Evolutionary conservation across 106 monocot species (phyloP), one percentile per base, ranked within the genome.

Genomic region (Cymbidium sinense): DNA sequence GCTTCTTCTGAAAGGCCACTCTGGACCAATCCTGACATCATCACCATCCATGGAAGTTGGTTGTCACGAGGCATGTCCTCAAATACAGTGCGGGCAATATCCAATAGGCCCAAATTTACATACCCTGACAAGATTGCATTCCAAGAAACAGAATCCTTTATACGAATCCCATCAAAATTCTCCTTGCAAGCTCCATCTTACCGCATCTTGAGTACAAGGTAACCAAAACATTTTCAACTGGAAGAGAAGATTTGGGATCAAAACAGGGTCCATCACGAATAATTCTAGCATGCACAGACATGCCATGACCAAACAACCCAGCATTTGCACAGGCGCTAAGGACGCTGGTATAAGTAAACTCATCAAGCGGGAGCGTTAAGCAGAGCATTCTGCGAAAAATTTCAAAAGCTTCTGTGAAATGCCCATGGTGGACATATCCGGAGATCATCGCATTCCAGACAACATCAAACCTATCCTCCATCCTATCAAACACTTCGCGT

Each of bases 401-500:
- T 30, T 87, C 90, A 70, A 98, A 82, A 10, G 92, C 98, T 28
- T 98, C 94, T 12, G 72, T 64, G 73, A 79, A 77, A 33, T 73
- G 62, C 50, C 90, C 94, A 19, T 81, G 78, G 11, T 90, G 94
- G 23, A 94, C 88, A 50, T 92, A 98, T 64, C 98, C 94, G 4
- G 98, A 98, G 58, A 98, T 94, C 94, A 98, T 98, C 13, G 98
- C 94, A 72, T 98, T 98, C 91, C 94, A 98, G 29, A 92, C 88
- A 7, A 92, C 92, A 79, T 92, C 90, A 73, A 90, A 87, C 70
- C 70, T 70, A 7, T 88, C 82, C 5, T 75, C 78, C 88, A 92
- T 94, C 33, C 82, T 82, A 58, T 94, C 86, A 77, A 98, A 94
- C 4, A 92, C 88, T 70, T 39, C 30, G 1, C 86, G 76, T 19